These are phyloP conservation scores for Ramalina intermedia DNA, from an alignment of 495 filamentous ascomycete genomes.

Conservation along the genomic window DNA sequence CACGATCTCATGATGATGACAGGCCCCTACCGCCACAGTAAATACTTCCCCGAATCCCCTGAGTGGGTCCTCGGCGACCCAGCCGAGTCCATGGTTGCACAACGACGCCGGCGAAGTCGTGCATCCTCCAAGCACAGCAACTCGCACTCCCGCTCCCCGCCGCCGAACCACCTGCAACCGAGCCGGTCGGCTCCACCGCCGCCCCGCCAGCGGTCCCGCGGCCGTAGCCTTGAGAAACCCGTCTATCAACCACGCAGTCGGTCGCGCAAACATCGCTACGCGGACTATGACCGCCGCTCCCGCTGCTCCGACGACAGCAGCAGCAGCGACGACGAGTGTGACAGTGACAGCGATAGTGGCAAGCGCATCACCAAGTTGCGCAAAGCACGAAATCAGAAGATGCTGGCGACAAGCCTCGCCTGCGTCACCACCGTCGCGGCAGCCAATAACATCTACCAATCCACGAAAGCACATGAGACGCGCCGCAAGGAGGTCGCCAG, in stretches of 20 bases:
- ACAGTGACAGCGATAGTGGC: background rate
- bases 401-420: conserved; percentile 10
- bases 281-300: background rate
- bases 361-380: background rate
- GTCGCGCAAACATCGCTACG: background rate
- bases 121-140: background rate
- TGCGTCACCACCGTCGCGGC: conserved; percentile 11
- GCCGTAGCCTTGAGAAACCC: background rate
- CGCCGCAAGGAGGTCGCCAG: conserved; percentile 2
- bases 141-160: background rate
- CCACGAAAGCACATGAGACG: conserved; percentile 9
- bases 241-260: too few relatives aligned
- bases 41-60: too few relatives aligned
- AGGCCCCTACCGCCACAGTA: too few relatives aligned
- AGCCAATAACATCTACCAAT: conserved; percentile 13
- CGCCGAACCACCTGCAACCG: background rate
- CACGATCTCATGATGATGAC: too few relatives aligned
- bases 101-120: too few relatives aligned
- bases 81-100: too few relatives aligned
- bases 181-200: background rate
- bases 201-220: background rate
- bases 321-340: background rate
- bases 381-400: conserved; percentile 6
- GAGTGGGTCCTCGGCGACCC: too few relatives aligned
- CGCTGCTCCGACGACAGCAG: background rate